phyloP scores from a whole-genome alignment of 768 basidiomycete genomes.

The Leccinum boreale region DNA sequence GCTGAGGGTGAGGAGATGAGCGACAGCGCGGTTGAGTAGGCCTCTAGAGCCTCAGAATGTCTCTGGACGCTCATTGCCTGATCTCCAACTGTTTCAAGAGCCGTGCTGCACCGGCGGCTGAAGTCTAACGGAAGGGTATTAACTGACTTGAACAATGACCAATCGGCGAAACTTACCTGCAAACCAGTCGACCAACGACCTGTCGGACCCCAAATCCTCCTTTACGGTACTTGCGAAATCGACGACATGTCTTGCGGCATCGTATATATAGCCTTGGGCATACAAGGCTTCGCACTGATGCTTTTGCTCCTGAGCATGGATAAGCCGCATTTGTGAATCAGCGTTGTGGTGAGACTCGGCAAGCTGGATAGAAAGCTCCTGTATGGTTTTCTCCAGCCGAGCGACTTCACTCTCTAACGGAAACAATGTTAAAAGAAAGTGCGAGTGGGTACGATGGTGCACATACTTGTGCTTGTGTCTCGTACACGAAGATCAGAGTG shows the following conservation, averaged over 20 bases:
- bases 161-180: background rate
- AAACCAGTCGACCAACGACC: conserved; percentile 1
- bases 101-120: background rate
- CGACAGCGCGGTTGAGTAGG: background rate
- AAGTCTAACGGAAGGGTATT: background rate
- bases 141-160: accelerated
- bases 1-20: background rate
- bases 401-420: background rate
- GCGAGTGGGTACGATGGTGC: background rate
- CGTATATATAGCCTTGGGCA: background rate
- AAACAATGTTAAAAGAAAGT: background rate
- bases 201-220: background rate
- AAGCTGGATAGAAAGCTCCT: background rate
- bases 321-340: background rate
- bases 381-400: background rate
- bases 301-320: conserved; percentile 1
- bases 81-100: background rate
- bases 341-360: background rate
- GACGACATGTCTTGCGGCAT: background rate
- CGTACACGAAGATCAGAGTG: background rate
- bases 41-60: background rate
- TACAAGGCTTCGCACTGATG: conserved; percentile 6
- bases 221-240: background rate
- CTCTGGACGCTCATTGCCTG: background rate
- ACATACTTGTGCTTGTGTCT: background rate